Conservation (phyloP, 345 rosid genomes). For the Lumnitzera racemosa region DNA sequence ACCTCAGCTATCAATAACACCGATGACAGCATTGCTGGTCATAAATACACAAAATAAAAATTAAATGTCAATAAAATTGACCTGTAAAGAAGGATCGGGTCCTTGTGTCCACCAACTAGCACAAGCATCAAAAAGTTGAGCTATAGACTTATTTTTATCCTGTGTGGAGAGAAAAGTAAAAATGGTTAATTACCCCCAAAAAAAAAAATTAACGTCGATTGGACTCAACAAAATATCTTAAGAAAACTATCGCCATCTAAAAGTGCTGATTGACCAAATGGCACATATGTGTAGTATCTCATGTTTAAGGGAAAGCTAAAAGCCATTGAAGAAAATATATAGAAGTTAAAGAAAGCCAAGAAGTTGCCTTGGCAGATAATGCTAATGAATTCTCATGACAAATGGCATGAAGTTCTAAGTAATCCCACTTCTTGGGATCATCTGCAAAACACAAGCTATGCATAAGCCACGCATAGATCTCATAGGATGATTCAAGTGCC, state of each 20-base stretch:
- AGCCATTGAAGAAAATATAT: too few relatives aligned
- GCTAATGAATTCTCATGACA: too few relatives aligned
- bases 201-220: not conserved
- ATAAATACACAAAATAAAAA: not conserved
- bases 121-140: constrained; percentile 92
- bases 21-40: not conserved
- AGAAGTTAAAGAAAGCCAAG: too few relatives aligned
- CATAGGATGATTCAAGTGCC: too few relatives aligned
- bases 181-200: not conserved
- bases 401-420: too few relatives aligned
- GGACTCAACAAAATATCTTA: not conserved
- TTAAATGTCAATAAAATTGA: constrained; percentile 15
- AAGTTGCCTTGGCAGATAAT: too few relatives aligned
- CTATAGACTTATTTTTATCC: constrained; percentile 38
- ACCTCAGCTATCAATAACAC: not conserved
- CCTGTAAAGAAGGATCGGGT: constrained; percentile 90
- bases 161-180: constrained; percentile 9
- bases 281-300: too few relatives aligned
- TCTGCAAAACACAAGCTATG: too few relatives aligned
- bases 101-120: constrained; percentile 99
- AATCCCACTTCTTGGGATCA: too few relatives aligned
- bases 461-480: too few relatives aligned
- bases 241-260: not conserved
- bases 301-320: too few relatives aligned
- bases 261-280: not conserved